Evolutionary conservation across 2,329 filamentous ascomycete genomes (phyloP).

Genomic region (Xylaria sp.): DNA sequence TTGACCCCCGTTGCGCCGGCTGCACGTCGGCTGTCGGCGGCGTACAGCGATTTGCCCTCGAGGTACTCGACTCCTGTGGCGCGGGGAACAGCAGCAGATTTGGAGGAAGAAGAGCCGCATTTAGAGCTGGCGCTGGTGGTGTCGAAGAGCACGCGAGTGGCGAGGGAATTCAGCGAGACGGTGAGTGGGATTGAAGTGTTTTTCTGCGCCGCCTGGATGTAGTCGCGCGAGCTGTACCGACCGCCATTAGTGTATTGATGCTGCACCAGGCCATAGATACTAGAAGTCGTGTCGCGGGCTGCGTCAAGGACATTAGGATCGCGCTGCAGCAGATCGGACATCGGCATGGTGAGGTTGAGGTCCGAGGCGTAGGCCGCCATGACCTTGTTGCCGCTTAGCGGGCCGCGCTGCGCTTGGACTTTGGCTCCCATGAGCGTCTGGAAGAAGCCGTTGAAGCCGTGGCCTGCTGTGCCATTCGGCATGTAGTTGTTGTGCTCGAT

Average conservation of each 20-base stretch:
- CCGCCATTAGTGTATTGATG: slow-evolving; percentile 32
- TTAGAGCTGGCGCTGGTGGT: not conserved
- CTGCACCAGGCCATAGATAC: slow-evolving; percentile 37
- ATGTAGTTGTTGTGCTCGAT: slow-evolving; percentile 42
- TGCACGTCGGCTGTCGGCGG: slow-evolving; percentile 42
- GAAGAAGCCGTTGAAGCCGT: slow-evolving; percentile 40
- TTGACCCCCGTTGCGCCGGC: slow-evolving; percentile 43
- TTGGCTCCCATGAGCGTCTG: slow-evolving; percentile 33
- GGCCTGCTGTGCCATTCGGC: slow-evolving; percentile 34
- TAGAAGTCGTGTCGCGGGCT: slow-evolving; percentile 32
- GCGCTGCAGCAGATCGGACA: slow-evolving; percentile 33
- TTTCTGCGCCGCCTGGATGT: slow-evolving; percentile 58
- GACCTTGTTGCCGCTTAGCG: slow-evolving; percentile 29
- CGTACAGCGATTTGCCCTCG: slow-evolving; percentile 47
- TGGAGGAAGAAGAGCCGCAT: slow-evolving; percentile 20
- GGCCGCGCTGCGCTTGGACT: slow-evolving; percentile 28
- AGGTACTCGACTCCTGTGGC: slow-evolving; percentile 40
- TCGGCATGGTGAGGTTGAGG: slow-evolving; percentile 25
- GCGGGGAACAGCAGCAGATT: slow-evolving; percentile 16
- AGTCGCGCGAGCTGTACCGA: slow-evolving; percentile 60
- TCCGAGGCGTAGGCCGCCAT: slow-evolving; percentile 27
- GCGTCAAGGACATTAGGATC: slow-evolving; percentile 37
- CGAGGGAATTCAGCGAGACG: slow-evolving; percentile 40
- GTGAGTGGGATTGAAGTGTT: slow-evolving; percentile 57
- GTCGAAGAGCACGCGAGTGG: slow-evolving; percentile 38